phyloP scores from a whole-genome alignment of 2,329 filamentous ascomycete genomes.

The Simplicillium aogashimaense region DNA sequence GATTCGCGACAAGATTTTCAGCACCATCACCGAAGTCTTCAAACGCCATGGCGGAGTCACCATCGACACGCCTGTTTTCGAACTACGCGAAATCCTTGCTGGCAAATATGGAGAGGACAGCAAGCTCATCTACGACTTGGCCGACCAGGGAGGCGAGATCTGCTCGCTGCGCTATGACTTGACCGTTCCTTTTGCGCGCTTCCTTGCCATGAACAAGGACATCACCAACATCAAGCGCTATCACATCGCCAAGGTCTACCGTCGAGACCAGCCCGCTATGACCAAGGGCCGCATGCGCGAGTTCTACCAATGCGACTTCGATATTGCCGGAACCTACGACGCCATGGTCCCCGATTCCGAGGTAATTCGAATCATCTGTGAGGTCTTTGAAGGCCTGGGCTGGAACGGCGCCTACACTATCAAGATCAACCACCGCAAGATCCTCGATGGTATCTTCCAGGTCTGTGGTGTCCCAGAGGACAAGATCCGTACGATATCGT shows the following conservation, averaged over 20 bases:
- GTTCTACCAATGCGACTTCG: constrained; percentile 96
- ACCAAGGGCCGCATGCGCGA: constrained; percentile 89
- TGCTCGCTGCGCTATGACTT: constrained; percentile 74
- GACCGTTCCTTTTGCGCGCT: constrained; percentile 84
- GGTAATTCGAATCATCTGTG: constrained; percentile 72
- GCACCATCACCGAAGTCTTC: constrained; percentile 67
- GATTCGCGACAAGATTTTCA: constrained; percentile 72
- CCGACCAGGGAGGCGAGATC: constrained; percentile 74
- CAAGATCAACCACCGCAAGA: constrained; percentile 70
- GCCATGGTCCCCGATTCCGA: constrained; percentile 89
- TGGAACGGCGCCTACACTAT: constrained; percentile 71
- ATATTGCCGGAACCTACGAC: constrained; percentile 83
- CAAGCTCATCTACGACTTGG: constrained; percentile 82
- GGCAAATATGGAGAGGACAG: constrained; percentile 91
- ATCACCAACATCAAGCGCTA: constrained; percentile 85
- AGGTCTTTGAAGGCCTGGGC: constrained; percentile 74
- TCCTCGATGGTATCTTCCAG: constrained; percentile 77
- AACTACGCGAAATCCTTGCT: constrained; percentile 75
- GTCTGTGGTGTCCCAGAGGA: constrained; percentile 76
- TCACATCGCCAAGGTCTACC: constrained; percentile 81
- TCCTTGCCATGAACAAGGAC: constrained; percentile 81
- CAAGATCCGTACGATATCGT: constrained; percentile 82
- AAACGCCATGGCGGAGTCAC: constrained; percentile 73
- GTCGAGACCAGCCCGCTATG: constrained; percentile 48
- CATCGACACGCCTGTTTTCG: constrained; percentile 77